Percentiles rank a stretch among this genome's conserved stretches.
phyloP scores from a whole-genome alignment of 2,329 filamentous ascomycete genomes.

The Akanthomyces uredinophilus region DNA sequence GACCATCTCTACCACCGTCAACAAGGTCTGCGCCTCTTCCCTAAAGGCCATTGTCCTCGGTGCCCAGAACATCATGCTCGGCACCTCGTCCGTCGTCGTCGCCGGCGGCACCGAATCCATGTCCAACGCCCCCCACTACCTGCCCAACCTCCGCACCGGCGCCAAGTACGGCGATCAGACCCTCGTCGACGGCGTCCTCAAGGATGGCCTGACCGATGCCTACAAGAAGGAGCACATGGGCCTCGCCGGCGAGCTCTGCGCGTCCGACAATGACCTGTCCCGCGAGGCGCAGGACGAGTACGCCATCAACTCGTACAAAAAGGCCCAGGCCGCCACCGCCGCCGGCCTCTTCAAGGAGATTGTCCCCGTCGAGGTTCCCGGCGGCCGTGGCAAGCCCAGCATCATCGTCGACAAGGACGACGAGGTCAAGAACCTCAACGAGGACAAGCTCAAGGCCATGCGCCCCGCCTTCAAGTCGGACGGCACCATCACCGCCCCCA shows the following conservation, averaged over 20 bases:
- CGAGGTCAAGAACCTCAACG: constrained; percentile 90
- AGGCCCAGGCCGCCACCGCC: constrained; percentile 80
- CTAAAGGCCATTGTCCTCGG: constrained; percentile 93
- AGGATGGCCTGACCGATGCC: constrained; percentile 90
- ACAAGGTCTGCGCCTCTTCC: constrained; percentile 97
- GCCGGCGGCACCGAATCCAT: constrained; percentile 96
- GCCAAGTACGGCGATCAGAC: constrained; percentile 91
- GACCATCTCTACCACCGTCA: constrained; percentile 85
- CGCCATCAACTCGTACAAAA: constrained; percentile 91
- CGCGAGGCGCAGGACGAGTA: constrained; percentile 91
- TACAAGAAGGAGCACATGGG: constrained; percentile 98
- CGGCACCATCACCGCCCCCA: constrained; percentile 91
- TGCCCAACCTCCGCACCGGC: constrained; percentile 77
- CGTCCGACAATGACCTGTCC: constrained; percentile 71
- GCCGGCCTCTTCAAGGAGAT: constrained; percentile 86
- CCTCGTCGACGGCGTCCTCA: constrained; percentile 84
- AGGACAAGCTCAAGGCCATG: constrained; percentile 77
- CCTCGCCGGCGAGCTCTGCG: constrained; percentile 85
- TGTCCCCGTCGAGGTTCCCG: constrained; percentile 78
- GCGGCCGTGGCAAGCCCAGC: constrained; percentile 83
- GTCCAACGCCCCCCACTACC: constrained; percentile 96
- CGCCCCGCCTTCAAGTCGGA: constrained; percentile 77
- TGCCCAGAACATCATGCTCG: constrained; percentile 95
- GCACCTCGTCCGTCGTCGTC: constrained; percentile 87
- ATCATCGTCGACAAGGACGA: constrained; percentile 80